Evolutionary conservation across 306 rosid genomes (phyloP), one percentile per base, ranked within the genome.

Genomic region (Senna tora): DNA sequence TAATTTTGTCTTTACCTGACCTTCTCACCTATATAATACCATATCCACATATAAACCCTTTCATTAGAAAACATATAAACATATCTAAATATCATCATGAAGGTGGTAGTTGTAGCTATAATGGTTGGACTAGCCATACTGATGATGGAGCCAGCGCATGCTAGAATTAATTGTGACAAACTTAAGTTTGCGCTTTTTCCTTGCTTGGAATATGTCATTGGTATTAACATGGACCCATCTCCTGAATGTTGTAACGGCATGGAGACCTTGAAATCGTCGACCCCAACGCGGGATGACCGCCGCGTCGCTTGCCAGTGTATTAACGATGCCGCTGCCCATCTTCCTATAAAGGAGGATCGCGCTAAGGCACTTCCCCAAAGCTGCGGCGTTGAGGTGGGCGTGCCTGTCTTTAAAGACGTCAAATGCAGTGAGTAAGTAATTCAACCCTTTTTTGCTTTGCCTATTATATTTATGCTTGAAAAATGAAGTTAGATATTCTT

Each of bases 241-340:
- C 0, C 0, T 0, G 9, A 1, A 1, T 84, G 86, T 10, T 84
- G 86, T 43, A 11, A 2, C 1, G 84, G 42, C 1, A 15, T 79
- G n/a, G n/a, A n/a, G n/a, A n/a, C n/a, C n/a, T n/a, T n/a, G n/a
- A n/a, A 65, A 57, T 28, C 67, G 6, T 60, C 42, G 28, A 5
- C 77, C 6, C 54, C 55, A 0, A 36, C 79, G 1, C 57, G 17
- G 2, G 32, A 50, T 0, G 82, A 80, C 8, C 34, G 49, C 2
- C 77, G 34, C 3, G 64, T 12, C 0, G 79, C 76, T 7, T 83
- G 87, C 46, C n/a, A 75, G 21, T 83, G 90, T 39, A 19, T 86
- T 8, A 22, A 51, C 69, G 71, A 20, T 0, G 36, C 52, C 0
- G 22, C 60, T 1, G 0, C 0, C 14, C 8, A 38, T 4, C 5